Base-by-base conservation (phyloP, 352 stramenopile species). In the Globisporangium spinosum region DNA sequence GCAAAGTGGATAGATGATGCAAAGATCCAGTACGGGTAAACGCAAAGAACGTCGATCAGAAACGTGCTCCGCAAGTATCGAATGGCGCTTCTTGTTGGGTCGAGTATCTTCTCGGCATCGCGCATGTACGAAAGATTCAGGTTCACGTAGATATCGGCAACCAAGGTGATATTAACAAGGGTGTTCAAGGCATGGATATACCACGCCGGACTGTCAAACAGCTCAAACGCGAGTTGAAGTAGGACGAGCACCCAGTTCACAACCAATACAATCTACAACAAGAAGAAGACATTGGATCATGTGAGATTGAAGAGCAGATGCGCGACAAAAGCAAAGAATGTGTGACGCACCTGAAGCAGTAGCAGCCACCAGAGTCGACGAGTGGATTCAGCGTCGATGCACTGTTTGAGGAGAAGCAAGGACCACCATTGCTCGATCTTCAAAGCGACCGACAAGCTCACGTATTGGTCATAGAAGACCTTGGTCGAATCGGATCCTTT, bases 171-270 rank as follows among this genome's bases (percentile, higher is more conserved):
- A 47, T 78, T 77, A 6, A 72, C 75, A 12, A 89, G 5, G 0
- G 54, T 43, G 53, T 89, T 85, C 0, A 77, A 1, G 2, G 61
- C 22, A 22, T 60, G 27, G 55, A 60, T 27, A 12, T 60, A 45
- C 74, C 77, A 80, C 4, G 72, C 73, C 0, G 75, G 70, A 1
- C 9, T 60, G 55, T 60, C 23, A 29, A 60, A 60, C 15, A 60
- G 55, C 55, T 60, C 55, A 45, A 92, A 92, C 1, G 77, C 75
- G 2, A 89, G 67, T 51, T 85, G 80, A 40, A 87, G 66, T 0
- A 82, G 80, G 25, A 90, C 70, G 38, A 82, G 64, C 15, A 81
- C 49, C 82, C 82, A 92, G 43, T 81, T 75, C 55, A 85, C 76
- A 1, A 83, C 62, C 4, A 69, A 27, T 8, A 66, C 59, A 45